Evolutionary conservation across 192 early-diverging fungal species (phyloP).

Genomic region (Radiomyces spectabilis): DNA sequence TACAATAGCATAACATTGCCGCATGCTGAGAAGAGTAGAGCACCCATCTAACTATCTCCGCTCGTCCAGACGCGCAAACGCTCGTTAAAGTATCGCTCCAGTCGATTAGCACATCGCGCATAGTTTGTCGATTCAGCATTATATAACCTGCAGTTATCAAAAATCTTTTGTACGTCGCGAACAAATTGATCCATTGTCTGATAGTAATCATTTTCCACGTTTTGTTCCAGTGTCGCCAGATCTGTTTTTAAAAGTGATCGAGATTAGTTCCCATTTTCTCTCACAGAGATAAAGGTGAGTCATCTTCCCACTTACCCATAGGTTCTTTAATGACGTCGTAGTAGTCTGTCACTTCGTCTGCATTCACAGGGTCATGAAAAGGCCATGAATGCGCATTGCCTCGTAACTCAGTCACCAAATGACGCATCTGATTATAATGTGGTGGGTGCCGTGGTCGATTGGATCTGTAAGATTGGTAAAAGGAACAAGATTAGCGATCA

Average conservation of each 20-base stretch:
- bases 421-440: slow-evolving; percentile 61
- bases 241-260: slow-evolving; percentile 34
- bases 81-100: slow-evolving; percentile 77
- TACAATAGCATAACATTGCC: too few relatives aligned
- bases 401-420: slow-evolving; percentile 69
- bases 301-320: slow-evolving; percentile 62
- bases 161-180: slow-evolving; percentile 83
- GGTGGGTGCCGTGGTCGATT: slow-evolving; percentile 40
- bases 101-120: slow-evolving; percentile 64
- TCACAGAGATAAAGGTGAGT: not conserved
- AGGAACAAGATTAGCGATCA: not conserved
- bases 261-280: not conserved
- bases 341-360: slow-evolving; percentile 87
- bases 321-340: slow-evolving; percentile 94
- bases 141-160: slow-evolving; percentile 87
- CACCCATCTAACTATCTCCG: not conserved
- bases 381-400: slow-evolving; percentile 85
- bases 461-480: slow-evolving; percentile 8
- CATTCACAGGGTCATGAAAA: slow-evolving; percentile 86
- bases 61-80: slow-evolving; percentile 53
- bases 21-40: too few relatives aligned
- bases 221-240: slow-evolving; percentile 72
- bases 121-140: slow-evolving; percentile 85
- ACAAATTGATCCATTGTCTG: slow-evolving; percentile 74
- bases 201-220: slow-evolving; percentile 85